These are phyloP conservation scores for Noccaea caerulescens DNA, from an alignment of 345 rosid species.

Conservation along the genomic window DNA sequence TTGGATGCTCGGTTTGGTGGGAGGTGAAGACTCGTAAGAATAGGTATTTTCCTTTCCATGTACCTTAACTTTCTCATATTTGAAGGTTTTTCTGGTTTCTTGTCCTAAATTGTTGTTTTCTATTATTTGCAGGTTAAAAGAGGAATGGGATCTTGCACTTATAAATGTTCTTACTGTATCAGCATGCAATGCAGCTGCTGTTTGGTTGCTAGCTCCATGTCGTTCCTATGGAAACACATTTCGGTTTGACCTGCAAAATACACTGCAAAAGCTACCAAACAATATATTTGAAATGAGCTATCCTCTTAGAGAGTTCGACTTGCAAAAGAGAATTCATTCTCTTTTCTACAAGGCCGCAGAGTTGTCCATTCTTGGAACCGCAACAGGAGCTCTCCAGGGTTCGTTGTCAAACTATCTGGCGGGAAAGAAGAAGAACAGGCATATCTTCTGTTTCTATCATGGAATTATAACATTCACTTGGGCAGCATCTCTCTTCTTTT, in stretches of 20 bases:
- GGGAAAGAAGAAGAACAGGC: slow-evolving; percentile 73
- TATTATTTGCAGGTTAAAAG: slow-evolving; percentile 61
- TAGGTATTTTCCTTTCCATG: slow-evolving; percentile 52
- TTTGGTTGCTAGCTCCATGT: slow-evolving; percentile 94
- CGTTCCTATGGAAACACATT: slow-evolving; percentile 94
- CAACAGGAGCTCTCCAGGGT: slow-evolving; percentile 85
- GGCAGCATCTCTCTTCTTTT: not conserved
- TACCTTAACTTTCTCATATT: slow-evolving; percentile 5
- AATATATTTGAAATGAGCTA: slow-evolving; percentile 90
- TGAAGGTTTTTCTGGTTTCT: slow-evolving; percentile 15
- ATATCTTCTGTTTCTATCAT: slow-evolving; percentile 10
- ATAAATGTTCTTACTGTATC: slow-evolving; percentile 77
- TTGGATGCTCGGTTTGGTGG: slow-evolving; percentile 92
- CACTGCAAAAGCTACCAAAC: slow-evolving; percentile 94
- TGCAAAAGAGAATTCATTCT: slow-evolving; percentile 90
- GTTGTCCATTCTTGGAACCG: slow-evolving; percentile 75
- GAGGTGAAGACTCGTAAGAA: slow-evolving; percentile 85
- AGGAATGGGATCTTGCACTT: slow-evolving; percentile 97
- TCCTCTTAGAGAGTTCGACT: slow-evolving; percentile 84
- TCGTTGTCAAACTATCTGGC: slow-evolving; percentile 71
- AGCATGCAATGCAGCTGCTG: slow-evolving; percentile 82
- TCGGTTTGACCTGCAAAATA: slow-evolving; percentile 89
- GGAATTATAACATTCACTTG: not conserved
- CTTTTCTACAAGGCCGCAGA: slow-evolving; percentile 87
- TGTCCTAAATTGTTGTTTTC: slow-evolving; percentile 23